These are phyloP conservation scores for Botrytis fragariae DNA, from an alignment of 2,329 filamentous ascomycete species.

Conservation along the genomic window DNA sequence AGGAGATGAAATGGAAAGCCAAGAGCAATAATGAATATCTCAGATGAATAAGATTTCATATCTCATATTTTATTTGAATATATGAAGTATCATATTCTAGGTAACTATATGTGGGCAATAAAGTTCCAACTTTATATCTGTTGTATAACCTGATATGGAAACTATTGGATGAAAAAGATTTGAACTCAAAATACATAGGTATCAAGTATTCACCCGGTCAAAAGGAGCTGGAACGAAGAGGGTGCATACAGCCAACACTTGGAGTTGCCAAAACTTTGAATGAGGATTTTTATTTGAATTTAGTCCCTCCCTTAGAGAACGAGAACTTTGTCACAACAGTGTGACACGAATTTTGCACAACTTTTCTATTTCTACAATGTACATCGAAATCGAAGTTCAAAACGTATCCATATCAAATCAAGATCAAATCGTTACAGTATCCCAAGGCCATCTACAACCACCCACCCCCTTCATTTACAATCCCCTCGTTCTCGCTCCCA, in stretches of 20 bases:
- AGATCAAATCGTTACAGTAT: not conserved
- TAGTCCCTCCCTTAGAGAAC: not conserved
- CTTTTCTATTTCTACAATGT: not conserved
- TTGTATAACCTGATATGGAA: not conserved
- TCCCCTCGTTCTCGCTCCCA: not conserved
- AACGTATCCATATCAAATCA: not conserved
- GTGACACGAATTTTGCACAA: not conserved
- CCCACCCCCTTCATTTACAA: not conserved
- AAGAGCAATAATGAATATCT: not conserved
- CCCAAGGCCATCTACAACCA: not conserved
- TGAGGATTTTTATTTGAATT: not conserved
- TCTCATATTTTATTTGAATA: not conserved
- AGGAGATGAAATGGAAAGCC: not conserved
- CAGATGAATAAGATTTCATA: not conserved
- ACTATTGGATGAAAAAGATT: not conserved
- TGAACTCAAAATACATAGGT: not conserved
- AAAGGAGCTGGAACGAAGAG: not conserved
- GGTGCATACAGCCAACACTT: not conserved
- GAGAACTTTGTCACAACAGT: not conserved
- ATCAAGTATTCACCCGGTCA: not conserved
- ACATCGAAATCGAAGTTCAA: not conserved
- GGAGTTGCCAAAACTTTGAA: not conserved
- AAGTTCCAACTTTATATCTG: not conserved
- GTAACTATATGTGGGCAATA: not conserved
- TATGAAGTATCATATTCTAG: not conserved